A percentile compares a stretch with the other conserved stretches of the same genome.
Conservation (phyloP, 139 green algal species). For the Picochlorum costavermella region DNA sequence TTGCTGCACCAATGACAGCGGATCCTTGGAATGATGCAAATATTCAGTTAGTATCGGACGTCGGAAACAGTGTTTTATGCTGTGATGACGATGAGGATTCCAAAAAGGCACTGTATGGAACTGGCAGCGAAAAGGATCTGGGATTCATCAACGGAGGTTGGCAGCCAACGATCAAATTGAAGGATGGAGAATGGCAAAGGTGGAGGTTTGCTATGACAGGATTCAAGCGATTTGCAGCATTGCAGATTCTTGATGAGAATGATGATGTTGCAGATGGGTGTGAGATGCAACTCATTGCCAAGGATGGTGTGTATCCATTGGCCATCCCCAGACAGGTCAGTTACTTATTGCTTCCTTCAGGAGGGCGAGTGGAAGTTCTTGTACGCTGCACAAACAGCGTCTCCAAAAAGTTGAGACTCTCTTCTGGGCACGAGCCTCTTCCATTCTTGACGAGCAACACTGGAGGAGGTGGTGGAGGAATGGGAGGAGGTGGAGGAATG, state of each 20-base stretch:
- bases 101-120: not conserved
- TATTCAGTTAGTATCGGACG: not conserved
- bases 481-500: not conserved
- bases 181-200: slow-evolving; percentile 2
- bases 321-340: not conserved
- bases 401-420: not conserved
- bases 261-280: not conserved
- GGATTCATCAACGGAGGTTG: not conserved
- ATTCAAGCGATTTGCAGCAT: slow-evolving; percentile 1
- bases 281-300: slow-evolving; percentile 5
- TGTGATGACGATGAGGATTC: slow-evolving; percentile 2
- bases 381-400: not conserved
- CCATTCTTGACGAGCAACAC: not conserved
- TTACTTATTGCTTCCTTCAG: not conserved
- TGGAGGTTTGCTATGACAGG: slow-evolving; percentile 1
- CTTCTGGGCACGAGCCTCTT: not conserved
- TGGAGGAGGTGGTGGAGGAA: not conserved
- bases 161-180: not conserved
- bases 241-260: not conserved
- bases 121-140: slow-evolving; percentile 1
- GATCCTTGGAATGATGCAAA: slow-evolving; percentile 1
- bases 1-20: not conserved
- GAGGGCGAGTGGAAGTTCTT: not conserved
- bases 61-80: not conserved
- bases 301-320: slow-evolving; percentile 8